These are phyloP conservation scores for Neopestalotiopsis sp. DNA, from an alignment of 2,329 filamentous ascomycete species.

Conservation along the genomic window DNA sequence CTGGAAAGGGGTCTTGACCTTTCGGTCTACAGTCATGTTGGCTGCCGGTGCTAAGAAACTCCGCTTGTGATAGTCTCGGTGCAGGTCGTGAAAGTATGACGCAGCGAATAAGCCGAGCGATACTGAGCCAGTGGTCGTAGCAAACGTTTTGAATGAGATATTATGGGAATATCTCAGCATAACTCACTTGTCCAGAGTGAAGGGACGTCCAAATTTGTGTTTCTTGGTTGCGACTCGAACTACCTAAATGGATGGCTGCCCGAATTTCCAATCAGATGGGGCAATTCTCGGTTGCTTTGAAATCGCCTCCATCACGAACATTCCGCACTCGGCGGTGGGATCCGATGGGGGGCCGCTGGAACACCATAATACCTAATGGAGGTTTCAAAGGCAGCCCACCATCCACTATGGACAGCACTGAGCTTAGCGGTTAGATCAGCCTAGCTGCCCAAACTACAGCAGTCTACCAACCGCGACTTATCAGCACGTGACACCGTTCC, in stretches of 20 bases:
- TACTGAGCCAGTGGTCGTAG: constrained; percentile 26
- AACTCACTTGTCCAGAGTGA: constrained; percentile 15
- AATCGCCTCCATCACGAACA: constrained; percentile 32
- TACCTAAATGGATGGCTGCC: constrained; percentile 1
- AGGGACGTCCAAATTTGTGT: constrained; percentile 7
- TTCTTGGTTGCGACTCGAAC: background rate
- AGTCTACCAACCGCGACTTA: background rate
- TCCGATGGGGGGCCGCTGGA: background rate
- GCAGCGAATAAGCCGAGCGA: constrained; percentile 30
- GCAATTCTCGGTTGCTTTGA: constrained; percentile 38
- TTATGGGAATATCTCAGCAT: constrained; percentile 32
- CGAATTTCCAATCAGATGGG: constrained; percentile 15
- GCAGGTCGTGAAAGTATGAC: constrained; percentile 29
- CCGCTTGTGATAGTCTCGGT: constrained; percentile 24
- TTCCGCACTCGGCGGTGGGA: constrained; percentile 16
- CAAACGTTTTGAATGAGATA: constrained; percentile 31
- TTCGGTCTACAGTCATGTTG: constrained; percentile 34
- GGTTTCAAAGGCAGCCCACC: background rate
- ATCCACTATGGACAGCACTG: background rate
- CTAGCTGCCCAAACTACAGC: background rate
- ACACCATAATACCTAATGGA: background rate
- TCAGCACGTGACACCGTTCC: constrained; percentile 7
- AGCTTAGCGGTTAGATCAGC: background rate
- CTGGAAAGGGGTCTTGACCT: constrained; percentile 40
- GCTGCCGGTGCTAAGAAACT: constrained; percentile 16